Base-by-base conservation (phyloP, 2,329 filamentous ascomycete genomes). In the Orbilia quercus region DNA sequence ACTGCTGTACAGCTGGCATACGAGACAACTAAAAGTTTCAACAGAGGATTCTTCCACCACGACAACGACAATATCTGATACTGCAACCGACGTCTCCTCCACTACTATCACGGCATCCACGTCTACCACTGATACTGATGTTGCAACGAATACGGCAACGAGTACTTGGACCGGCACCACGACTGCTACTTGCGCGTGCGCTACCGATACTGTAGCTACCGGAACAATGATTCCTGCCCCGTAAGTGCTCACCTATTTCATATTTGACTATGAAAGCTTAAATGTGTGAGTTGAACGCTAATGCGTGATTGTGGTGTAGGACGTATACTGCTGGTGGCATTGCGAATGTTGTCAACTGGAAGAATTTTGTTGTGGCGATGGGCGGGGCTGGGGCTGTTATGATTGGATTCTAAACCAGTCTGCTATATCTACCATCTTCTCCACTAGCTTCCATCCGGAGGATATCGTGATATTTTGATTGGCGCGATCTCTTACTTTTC, bases 31-130 rank as follows among this genome's bases (percentile, higher is more conserved):
- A n/a, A n/a, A n/a, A n/a, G n/a, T n/a, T n/a, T n/a, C n/a, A 14
- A 22, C 28, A 57, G 48, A 58, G 51, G 66, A 71, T n/a, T 48
- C 57, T 42, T 71, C 66, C 1, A 63, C 47, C 23, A 67, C 66
- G n/a, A 40, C 36, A 3, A 16, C 36, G 6, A 16, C n/a, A 12
- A 12, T 40, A 12, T 14, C 36, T 16, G 50, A 28, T 16, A 51
- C 47, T 18, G 12, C 31, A 31, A 51, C 58, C 9, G 40, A 36
- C 55, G 38, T 34, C 12, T 51, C 64, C 2, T 47, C 51, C 23
- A 66, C 62, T 28, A 54, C 58, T n/a, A 48, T 28, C 20, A 63
- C 66, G 23, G 40, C 57, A 7, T 18, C 50, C 0, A 63, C 65
- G 14, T 38, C 50, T 38, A n/a, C 58, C 2, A 50, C 57, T n/a